Evolutionary conservation across 495 filamentous ascomycete genomes (phyloP).

Genomic region (Copromyces sp.): DNA sequence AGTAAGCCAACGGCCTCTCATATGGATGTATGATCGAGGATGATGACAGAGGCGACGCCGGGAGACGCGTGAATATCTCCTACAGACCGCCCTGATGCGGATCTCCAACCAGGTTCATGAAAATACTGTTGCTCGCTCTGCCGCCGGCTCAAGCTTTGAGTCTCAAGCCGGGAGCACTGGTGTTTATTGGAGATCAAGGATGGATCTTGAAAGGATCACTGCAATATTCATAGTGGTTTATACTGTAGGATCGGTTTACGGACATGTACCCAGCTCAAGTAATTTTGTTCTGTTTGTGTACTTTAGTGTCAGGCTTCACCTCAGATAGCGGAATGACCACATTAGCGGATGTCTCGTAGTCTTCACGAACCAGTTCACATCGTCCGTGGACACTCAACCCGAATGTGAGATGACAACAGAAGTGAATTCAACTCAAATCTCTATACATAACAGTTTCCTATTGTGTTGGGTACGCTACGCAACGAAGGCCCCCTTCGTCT

Average conservation of each 20-base stretch:
- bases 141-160: not conserved
- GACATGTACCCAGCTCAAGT: not conserved
- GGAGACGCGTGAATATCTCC: not conserved
- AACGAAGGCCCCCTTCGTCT: not conserved
- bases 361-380: not conserved
- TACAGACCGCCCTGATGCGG: not conserved
- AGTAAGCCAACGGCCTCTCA: not conserved
- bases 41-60: not conserved
- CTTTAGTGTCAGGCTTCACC: not conserved
- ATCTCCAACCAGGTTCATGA: not conserved
- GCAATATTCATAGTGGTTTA: not conserved
- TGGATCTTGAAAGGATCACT: not conserved
- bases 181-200: not conserved
- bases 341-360: not conserved
- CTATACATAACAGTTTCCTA: not conserved
- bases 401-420: not conserved
- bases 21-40: not conserved
- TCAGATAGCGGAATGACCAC: not conserved
- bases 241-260: not conserved
- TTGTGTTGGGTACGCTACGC: not conserved
- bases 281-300: not conserved
- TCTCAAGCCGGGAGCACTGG: not conserved
- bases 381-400: not conserved
- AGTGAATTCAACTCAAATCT: not conserved
- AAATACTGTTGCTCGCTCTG: not conserved